Evolutionary conservation across 495 filamentous ascomycete species (phyloP), one percentile per base, ranked within the genome.

Genomic region (Cenococcum geophilum): DNA sequence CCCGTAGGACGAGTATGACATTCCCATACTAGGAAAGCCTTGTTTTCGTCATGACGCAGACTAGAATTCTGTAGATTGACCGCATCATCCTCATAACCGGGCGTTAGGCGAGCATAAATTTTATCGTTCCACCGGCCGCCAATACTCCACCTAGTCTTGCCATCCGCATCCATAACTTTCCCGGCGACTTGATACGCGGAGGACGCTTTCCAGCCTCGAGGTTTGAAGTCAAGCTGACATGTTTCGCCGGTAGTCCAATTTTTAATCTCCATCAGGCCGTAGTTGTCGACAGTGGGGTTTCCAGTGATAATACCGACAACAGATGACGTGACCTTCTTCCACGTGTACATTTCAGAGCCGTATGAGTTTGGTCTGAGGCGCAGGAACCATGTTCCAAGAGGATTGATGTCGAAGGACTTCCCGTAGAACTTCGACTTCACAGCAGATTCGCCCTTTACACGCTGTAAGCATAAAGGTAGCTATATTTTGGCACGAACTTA

Each of bases 271-370:
- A 97, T 97, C 4, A 88, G 81, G 34, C 93, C 93, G 70, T 97
- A 97, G 72, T 98, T 97, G 76, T 98, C 95, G n/a, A 98, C 91
- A 0, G 89, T 89, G 5, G 93, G 93, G 59, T 88, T 92, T 23
- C 95, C 95, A 0, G 92, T 97, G 67, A 98, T 97, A 72, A 98
- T 98, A 59, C 93, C 93, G 32, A 97, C 84, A 1, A 98, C 93
- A n/a, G 91, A 93, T 14, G 92, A 95, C 4, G 90, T 97, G 43
- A 96, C 91, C 73, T 98, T 98, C 77, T 97, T 97, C 93, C 93
- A 98, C 1, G 92, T 97, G 74, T 95, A 97, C 5, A 97, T 78
- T 65, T 98, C 93, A 68, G 95, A 89, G 5, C 83, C 85, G 3
- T 89, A 90, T 27, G 84, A 80, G 5, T 82, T 79, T 6, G 91